phyloP scores from a whole-genome alignment of 495 filamentous ascomycete species.

The Copromyces sp. region DNA sequence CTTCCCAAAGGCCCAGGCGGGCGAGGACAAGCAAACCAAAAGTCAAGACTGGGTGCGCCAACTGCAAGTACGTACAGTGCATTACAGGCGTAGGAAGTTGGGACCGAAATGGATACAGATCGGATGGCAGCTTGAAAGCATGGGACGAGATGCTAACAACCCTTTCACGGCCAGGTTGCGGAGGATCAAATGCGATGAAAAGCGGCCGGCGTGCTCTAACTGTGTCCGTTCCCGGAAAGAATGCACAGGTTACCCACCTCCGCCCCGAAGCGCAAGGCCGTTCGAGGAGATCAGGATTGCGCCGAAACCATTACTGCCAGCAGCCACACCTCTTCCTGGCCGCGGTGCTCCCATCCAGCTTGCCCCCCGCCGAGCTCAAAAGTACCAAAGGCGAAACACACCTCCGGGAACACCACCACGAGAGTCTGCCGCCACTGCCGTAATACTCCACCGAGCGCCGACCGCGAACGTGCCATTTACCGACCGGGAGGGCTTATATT shows the following conservation, averaged over 20 bases:
- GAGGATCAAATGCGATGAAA: slow-evolving; percentile 59
- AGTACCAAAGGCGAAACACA: slow-evolving; percentile 20
- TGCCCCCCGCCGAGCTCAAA: slow-evolving; percentile 17
- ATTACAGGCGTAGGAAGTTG: background rate
- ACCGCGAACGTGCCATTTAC: slow-evolving; percentile 27
- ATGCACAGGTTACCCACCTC: slow-evolving; percentile 44
- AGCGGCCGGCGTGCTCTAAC: slow-evolving; percentile 45
- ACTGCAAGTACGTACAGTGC: slow-evolving; percentile 42
- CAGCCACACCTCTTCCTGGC: slow-evolving; percentile 13
- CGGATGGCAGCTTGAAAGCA: background rate
- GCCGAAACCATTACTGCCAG: slow-evolving; percentile 26
- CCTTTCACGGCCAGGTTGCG: slow-evolving; percentile 35
- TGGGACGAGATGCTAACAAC: background rate
- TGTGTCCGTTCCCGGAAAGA: slow-evolving; percentile 42
- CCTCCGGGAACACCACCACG: slow-evolving; percentile 26
- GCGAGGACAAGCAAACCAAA: slow-evolving; percentile 38
- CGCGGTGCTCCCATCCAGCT: slow-evolving; percentile 14
- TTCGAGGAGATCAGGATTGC: slow-evolving; percentile 35
- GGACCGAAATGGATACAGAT: background rate
- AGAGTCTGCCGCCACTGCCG: background rate
- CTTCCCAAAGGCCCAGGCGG: slow-evolving; percentile 21
- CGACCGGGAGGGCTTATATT: slow-evolving; percentile 43
- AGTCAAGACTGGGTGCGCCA: slow-evolving; percentile 45
- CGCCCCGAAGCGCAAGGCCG: slow-evolving; percentile 29
- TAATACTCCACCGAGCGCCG: slow-evolving; percentile 20